Evolutionary conservation across 2,329 filamentous ascomycete species (phyloP), one percentile per base, ranked within the genome.

Genomic region (Cercospora berteroae): DNA sequence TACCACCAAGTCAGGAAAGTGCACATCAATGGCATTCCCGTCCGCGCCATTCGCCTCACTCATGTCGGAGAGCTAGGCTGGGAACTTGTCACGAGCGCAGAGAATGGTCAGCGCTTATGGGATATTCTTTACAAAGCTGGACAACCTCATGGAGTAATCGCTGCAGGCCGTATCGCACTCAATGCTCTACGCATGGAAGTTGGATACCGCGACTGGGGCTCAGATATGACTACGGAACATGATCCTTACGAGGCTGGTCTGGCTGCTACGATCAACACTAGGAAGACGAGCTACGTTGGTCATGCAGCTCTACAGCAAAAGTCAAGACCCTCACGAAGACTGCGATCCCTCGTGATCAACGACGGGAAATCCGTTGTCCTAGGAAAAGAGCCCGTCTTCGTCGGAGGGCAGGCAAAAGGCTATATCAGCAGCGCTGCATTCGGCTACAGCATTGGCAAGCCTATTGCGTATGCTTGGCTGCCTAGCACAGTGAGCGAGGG

Each of bases 341-440:
- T 85, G 4, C 81, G 85, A 1, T 86, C 84, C 64, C 75, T 89
- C 1, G 85, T 82, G 0, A 72, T 89, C 31, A 81, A 88, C 48
- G 86, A 89, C 67, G 83, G 85, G 0, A 76, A 74, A 4, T 88
- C 86, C 0, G 79, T 89, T 69, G 81, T 88, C 0, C 75, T 89
- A 0, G 87, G 87, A 5, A 89, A 89, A 72, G 87, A 89, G 73
- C 87, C 88, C 0, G 85, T 89, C 0, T 88, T 83, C 64, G 70
- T 81, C 13, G 74, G 82, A 2, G 82, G 81, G 8, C 76, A 81
- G 63, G 70, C 82, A 0, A 79, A 79, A 0, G 87, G 88, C 0
- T 89, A 89, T 68, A 80, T 89, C 27, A 88, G 86, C 1, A 89
- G 82, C 61, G 83, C 87, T 1, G 86, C 84, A 0, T 89, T 88